Evolutionary conservation across 1,284 basidiomycete genomes (phyloP).

Genomic region (Mycena sp.): DNA sequence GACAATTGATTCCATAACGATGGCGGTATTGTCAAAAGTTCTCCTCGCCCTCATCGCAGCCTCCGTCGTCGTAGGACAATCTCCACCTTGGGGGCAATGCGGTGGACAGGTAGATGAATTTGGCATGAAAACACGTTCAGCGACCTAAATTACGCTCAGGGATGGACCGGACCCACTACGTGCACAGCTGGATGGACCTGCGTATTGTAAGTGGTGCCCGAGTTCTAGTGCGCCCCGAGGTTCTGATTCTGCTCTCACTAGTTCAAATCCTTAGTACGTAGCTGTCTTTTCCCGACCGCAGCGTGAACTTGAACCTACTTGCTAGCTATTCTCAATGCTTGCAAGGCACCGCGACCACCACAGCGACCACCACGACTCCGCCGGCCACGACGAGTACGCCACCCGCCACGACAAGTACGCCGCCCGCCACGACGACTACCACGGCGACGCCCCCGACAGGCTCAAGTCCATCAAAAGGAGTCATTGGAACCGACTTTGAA

Average conservation of each 20-base stretch:
- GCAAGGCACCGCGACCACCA: constrained; percentile 22
- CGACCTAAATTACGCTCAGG: constrained; percentile 20
- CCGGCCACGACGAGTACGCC: constrained; percentile 17
- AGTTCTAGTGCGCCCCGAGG: constrained; percentile 13
- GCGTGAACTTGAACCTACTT: constrained; percentile 12
- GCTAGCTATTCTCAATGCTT: constrained; percentile 31
- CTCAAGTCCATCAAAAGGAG: constrained; percentile 21
- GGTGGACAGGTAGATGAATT: constrained; percentile 26
- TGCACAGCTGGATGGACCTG: constrained; percentile 31
- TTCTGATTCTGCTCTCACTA: constrained; percentile 20
- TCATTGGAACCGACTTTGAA: constrained; percentile 31
- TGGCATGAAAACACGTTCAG: constrained; percentile 14
- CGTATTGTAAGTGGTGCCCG: constrained; percentile 24
- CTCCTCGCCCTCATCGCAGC: constrained; percentile 31
- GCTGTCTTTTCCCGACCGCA: constrained; percentile 12
- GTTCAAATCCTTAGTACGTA: constrained; percentile 25
- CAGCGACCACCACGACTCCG: constrained; percentile 23
- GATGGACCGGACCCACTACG: constrained; percentile 28
- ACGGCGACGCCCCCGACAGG: constrained; percentile 22
- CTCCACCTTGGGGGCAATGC: constrained; percentile 28
- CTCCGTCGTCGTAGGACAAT: constrained; percentile 28
- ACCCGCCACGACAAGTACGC: constrained; percentile 5
- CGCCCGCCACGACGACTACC: constrained; percentile 17
- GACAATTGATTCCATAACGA: constrained; percentile 23
- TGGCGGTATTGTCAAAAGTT: constrained; percentile 29